Base-by-base conservation (phyloP, 2,329 filamentous ascomycete species). In the Fusarium denticulatum region DNA sequence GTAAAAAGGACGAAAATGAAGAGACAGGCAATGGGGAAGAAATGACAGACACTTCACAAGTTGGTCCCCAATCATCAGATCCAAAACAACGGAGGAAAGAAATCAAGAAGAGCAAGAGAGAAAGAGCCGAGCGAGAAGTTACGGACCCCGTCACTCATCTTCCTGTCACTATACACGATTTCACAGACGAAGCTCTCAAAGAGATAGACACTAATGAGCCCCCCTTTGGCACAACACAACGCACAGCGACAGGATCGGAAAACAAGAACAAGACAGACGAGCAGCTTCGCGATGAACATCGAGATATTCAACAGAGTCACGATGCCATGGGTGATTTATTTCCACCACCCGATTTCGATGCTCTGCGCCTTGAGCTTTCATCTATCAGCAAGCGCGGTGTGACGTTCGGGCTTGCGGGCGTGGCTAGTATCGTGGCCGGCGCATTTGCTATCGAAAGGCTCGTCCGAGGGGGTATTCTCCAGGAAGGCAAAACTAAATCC, bases 121-220 rank as follows among this genome's bases (percentile, higher is more conserved):
- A 86, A 56, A 83, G 83, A 47, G 85, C 83, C n/a, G 85, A 86
- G n/a, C 83, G 87, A 67, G 86, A 92, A 78, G 92, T 94, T 52
- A 94, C 91, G 3, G 92, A 94, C 76, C 92, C 92, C 0, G 87
- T 94, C 43, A 94, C 92, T 4, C 92, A 94, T 80, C 84, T 94
- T 6, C 91, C 91, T 4, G 86, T 93, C 53, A 84, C 82, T 40
- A 91, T 93, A 40, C 90, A 92, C 77, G 92, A 94, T 77, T 91
- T 91, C 75, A 93, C 91, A 1, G 85, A 87, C 34, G 87, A 89
- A 43, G 90, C 92, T 59, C 83, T 94, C 18, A 77, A 83, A 22
- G 75, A 80, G 13, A 71, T 81, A 24, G 77, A 79, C 15, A 59
- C 67, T 24, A 80, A 82, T 47, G 72, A 81, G 10, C 73, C 80